These are phyloP conservation scores for Neurospora crassa DNA, from an alignment of 2,329 filamentous ascomycete genomes.

Conservation along the genomic window DNA sequence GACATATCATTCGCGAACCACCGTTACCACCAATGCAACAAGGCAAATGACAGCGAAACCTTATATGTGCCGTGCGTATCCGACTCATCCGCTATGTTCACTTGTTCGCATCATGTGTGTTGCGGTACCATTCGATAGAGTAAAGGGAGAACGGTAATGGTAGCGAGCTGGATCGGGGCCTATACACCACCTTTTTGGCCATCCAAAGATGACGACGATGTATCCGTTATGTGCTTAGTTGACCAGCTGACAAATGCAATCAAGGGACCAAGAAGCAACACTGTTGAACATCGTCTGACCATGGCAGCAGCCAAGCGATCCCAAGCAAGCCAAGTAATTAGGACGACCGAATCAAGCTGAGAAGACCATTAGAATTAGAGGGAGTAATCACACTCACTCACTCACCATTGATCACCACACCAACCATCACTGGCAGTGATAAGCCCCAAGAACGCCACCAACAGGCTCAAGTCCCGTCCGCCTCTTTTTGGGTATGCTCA, in stretches of 20 bases:
- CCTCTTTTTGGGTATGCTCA: background rate
- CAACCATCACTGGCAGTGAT: background rate
- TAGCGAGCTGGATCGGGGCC: background rate
- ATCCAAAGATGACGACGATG: background rate
- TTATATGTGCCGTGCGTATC: background rate
- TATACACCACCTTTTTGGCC: background rate
- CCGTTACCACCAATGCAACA: background rate
- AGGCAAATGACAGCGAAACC: background rate
- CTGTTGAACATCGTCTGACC: background rate
- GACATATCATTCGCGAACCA: background rate
- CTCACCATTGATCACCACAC: background rate
- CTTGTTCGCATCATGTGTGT: background rate
- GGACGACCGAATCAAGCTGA: background rate
- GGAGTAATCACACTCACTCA: background rate
- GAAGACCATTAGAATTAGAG: background rate
- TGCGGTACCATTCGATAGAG: background rate
- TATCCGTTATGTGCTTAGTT: background rate
- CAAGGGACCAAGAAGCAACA: background rate
- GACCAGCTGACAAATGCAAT: background rate
- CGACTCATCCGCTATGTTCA: background rate
- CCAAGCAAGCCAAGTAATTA: background rate
- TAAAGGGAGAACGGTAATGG: background rate
- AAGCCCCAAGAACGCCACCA: background rate
- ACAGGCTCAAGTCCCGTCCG: background rate
- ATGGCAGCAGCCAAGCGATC: background rate